A percentile compares a stretch with the other conserved stretches of the same genome.
Evolutionary conservation across 2,329 filamentous ascomycete species (phyloP).

Genomic region (Aspergillus quadrilineatus): DNA sequence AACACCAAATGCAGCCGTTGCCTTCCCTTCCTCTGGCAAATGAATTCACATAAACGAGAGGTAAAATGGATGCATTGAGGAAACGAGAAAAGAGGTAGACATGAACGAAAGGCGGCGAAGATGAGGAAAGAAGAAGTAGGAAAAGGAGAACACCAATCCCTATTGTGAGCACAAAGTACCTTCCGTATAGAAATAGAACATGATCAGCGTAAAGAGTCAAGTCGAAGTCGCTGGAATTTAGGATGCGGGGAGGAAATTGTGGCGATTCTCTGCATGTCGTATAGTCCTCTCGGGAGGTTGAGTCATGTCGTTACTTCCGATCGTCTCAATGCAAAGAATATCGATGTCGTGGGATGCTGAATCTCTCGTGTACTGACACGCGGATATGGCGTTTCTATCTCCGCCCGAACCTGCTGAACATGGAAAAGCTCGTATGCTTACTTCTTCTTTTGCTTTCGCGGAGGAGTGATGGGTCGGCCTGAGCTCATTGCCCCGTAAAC

Average conservation of each 20-base stretch:
- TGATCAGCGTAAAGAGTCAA: constrained; percentile 22
- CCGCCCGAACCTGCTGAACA: constrained; percentile 89
- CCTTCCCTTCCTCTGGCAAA: constrained; percentile 28
- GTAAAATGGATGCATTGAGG: constrained; percentile 10
- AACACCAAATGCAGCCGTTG: constrained; percentile 32
- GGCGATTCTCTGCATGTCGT: constrained; percentile 24
- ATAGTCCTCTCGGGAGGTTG: constrained; percentile 21
- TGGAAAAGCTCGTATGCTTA: constrained; percentile 69
- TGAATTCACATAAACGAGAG: constrained; percentile 20
- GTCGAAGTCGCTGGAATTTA: constrained; percentile 22
- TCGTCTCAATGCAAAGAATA: constrained; percentile 25
- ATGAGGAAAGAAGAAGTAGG: constrained; percentile 12
- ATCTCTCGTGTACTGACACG: constrained; percentile 26
- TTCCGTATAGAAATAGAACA: constrained; percentile 27
- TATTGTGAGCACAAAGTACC: constrained; percentile 26
- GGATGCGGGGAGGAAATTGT: constrained; percentile 21
- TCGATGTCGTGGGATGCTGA: constrained; percentile 30
- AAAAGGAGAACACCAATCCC: constrained; percentile 22
- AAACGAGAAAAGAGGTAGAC: constrained; percentile 12
- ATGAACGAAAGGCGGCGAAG: constrained; percentile 14
- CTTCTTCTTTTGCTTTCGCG: constrained; percentile 70
- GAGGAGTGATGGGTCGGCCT: constrained; percentile 68
- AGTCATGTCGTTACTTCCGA: constrained; percentile 22
- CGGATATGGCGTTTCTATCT: constrained; percentile 59
- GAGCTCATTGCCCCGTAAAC: constrained; percentile 72